A percentile compares a stretch with the other conserved stretches of the same genome.
These are phyloP conservation scores for Boletellus sp. DNA, from an alignment of 768 basidiomycete genomes.

Conservation along the genomic window DNA sequence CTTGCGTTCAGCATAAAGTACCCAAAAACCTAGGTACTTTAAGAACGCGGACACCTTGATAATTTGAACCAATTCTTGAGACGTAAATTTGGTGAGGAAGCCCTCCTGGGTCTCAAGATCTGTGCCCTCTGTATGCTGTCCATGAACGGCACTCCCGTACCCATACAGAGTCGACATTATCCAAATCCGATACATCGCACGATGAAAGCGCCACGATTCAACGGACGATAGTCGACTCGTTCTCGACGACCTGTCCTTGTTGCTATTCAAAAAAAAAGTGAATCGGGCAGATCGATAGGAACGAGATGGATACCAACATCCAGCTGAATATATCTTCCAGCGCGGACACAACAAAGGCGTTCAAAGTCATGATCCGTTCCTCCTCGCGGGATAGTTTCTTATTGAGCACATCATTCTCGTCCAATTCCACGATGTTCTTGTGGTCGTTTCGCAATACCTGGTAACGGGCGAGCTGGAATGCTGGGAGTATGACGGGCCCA, in stretches of 20 bases:
- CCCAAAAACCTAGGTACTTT: neutral
- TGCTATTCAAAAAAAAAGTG: neutral
- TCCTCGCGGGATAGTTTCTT: slow-evolving; percentile 14
- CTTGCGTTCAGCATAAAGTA: slow-evolving; percentile 3
- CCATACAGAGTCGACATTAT: slow-evolving; percentile 8
- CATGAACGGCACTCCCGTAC: neutral
- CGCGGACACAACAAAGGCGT: slow-evolving; percentile 7
- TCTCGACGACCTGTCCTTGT: slow-evolving; percentile 11
- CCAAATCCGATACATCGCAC: slow-evolving; percentile 13
- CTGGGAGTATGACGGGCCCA: neutral
- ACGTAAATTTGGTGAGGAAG: slow-evolving; percentile 14
- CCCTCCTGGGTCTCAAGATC: slow-evolving; percentile 1
- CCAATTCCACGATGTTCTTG: neutral
- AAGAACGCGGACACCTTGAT: slow-evolving; percentile 10
- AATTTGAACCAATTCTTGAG: slow-evolving; percentile 18
- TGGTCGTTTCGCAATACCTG: slow-evolving; percentile 4
- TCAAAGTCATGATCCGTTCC: slow-evolving; percentile 9
- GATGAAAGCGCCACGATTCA: slow-evolving; percentile 14
- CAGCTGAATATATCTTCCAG: slow-evolving; percentile 18
- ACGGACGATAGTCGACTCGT: slow-evolving; percentile 11
- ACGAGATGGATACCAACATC: slow-evolving; percentile 2
- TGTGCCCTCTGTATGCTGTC: neutral
- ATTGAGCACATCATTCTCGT: slow-evolving; percentile 11
- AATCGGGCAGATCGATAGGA: neutral
- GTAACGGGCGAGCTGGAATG: neutral